phyloP scores from a whole-genome alignment of 805 yeast genomes.

The Barnettozyma populi region DNA sequence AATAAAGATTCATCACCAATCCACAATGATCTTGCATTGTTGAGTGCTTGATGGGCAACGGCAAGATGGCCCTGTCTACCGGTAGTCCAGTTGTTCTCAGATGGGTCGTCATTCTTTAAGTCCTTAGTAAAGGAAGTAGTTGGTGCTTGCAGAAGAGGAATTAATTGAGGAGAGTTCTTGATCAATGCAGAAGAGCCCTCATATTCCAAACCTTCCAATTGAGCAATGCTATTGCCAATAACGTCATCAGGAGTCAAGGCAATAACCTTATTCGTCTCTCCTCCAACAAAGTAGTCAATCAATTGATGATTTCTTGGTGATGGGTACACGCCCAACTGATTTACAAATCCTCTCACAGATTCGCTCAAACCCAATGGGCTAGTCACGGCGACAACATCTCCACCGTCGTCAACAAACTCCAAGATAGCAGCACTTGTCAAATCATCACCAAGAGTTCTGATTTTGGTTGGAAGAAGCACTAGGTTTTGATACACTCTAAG shows the following conservation, averaged over 20 bases:
- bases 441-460: constrained; percentile 35
- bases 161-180: constrained; percentile 58
- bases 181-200: constrained; percentile 65
- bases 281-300: constrained; percentile 54
- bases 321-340: constrained; percentile 79
- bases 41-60: constrained; percentile 73
- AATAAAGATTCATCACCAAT: constrained; percentile 63
- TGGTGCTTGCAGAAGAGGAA: constrained; percentile 68
- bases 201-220: constrained; percentile 26
- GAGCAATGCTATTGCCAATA: constrained; percentile 20
- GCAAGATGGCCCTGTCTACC: constrained; percentile 75
- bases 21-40: constrained; percentile 79
- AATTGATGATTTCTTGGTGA: constrained; percentile 67
- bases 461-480: constrained; percentile 53
- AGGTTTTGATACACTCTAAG: constrained; percentile 48
- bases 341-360: constrained; percentile 58
- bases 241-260: constrained; percentile 12
- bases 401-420: constrained; percentile 58
- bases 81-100: constrained; percentile 62
- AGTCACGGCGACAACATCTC: constrained; percentile 66
- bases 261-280: constrained; percentile 17
- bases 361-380: constrained; percentile 50
- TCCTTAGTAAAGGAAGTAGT: constrained; percentile 56
- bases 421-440: constrained; percentile 47
- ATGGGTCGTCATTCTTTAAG: constrained; percentile 38